Evolutionary conservation across 768 basidiomycete species (phyloP), one percentile per base, ranked within the genome.

Genomic region (Naganishia vaughanmartiniae): DNA sequence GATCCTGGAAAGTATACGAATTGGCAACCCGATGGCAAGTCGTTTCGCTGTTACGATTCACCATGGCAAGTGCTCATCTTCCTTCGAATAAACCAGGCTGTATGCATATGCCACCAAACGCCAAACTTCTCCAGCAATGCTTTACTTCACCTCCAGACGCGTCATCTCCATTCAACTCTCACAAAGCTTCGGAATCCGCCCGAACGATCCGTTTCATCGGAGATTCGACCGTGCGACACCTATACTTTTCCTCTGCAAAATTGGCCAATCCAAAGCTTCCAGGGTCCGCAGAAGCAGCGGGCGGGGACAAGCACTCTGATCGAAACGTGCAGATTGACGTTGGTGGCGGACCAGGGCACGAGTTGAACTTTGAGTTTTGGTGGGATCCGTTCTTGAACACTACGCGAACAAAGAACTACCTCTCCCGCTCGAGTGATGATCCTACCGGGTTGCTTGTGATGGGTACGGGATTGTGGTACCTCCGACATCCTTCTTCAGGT

Each of bases 401-500:
- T 15, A 87, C 89, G 0, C 82, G 83, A 65, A 84, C 87, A 19
- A 76, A 82, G 51, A 76, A 83, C n/a, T 76, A 87, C 56, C 81
- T 90, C 45, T 73, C 79, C 33, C 76, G 78, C 12, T 63, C 72
- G 14, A 71, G 73, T 3, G 71, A 73, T 0, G 57, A 72, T 33
- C 76, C 75, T 10, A 85, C 90, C 0, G 87, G 89, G 0, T 81
- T 96, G 55, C 84, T 93, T 33, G 89, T 94, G 12, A 79, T 96
- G 19, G 93, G 93, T 12, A 88, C 90, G 17, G 93, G 93, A 0
- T 83, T 95, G 45, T 94, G 93, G 93, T 92, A 92, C 79, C 85
- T 96, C 54, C 87, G 91, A 28, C 88, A 93, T 79, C 83, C 88
- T 0, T 83, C 83, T 21, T 90, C 90, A 0, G 90, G 91, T 28